Percentiles rank a stretch among this genome's conserved stretches.
phyloP scores from a whole-genome alignment of 2,329 filamentous ascomycete genomes.

The Harringtonia aguacate region DNA sequence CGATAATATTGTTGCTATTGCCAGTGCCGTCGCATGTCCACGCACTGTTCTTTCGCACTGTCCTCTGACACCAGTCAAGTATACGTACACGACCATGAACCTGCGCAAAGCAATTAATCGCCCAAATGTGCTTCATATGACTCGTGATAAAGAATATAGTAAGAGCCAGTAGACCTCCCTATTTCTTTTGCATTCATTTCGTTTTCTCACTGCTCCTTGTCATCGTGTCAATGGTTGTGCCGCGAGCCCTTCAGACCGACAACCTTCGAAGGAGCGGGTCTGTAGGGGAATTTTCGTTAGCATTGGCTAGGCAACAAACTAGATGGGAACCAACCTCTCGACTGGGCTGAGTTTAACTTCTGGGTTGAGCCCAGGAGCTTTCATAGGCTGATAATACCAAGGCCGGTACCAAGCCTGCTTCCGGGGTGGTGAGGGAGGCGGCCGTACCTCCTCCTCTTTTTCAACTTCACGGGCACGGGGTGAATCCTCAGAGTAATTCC shows the following conservation, averaged over 20 bases:
- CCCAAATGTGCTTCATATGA: too few relatives aligned
- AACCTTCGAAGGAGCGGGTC: background rate
- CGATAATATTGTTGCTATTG: too few relatives aligned
- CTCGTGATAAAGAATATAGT: too few relatives aligned
- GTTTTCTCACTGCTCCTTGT: too few relatives aligned
- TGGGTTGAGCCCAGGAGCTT: background rate
- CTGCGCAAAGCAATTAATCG: too few relatives aligned
- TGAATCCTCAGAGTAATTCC: background rate
- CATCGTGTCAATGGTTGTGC: background rate
- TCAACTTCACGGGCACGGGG: background rate
- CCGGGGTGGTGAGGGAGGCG: background rate
- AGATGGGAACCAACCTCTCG: background rate
- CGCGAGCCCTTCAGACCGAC: constrained; percentile 10
- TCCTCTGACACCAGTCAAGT: too few relatives aligned
- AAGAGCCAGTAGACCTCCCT: too few relatives aligned
- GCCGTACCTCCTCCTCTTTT: background rate
- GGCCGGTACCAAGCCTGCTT: background rate
- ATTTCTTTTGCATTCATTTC: too few relatives aligned
- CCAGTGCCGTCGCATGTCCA: too few relatives aligned
- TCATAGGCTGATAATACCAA: background rate
- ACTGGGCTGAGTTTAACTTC: too few relatives aligned
- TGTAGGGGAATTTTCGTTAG: background rate
- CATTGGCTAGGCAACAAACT: background rate
- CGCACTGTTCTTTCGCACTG: too few relatives aligned
- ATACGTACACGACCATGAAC: too few relatives aligned